Conservation (phyloP, 345 rosid genomes). For the Gynandropsis gynandra region DNA sequence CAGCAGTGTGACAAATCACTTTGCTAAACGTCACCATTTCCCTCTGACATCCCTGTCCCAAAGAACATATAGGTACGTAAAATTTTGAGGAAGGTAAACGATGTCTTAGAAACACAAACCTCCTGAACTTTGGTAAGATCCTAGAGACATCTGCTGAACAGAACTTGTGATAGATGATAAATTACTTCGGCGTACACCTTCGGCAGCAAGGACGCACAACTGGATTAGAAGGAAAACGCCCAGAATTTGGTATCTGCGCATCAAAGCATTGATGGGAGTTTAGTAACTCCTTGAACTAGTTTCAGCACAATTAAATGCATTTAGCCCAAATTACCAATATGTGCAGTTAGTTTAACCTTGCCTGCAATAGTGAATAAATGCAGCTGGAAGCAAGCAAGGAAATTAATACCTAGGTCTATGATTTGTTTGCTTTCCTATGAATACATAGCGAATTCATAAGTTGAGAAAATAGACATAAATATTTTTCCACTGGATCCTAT, state of each 20-base stretch:
- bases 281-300: neutral
- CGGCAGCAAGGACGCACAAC: conserved; percentile 84
- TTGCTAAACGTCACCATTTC: conserved; percentile 5
- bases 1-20: conserved; percentile 1
- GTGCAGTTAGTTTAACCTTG: neutral
- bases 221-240: conserved; percentile 91
- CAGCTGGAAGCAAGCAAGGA: conserved; percentile 11
- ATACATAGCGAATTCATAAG: conserved; percentile 60
- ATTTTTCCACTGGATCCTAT: neutral
- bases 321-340: neutral
- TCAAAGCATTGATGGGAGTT: conserved; percentile 23
- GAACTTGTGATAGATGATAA: conserved; percentile 79
- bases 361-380: neutral
- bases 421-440: conserved; percentile 85
- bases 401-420: conserved; percentile 77
- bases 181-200: conserved; percentile 73
- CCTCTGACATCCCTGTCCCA: neutral
- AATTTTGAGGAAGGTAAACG: neutral
- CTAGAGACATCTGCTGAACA: conserved; percentile 57
- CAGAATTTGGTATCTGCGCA: conserved; percentile 74
- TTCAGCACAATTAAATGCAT: neutral
- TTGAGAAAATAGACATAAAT: neutral
- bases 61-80: neutral
- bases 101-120: conserved; percentile 32
- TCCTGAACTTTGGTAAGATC: conserved; percentile 47